A percentile compares a stretch with the other conserved stretches of the same genome.
These are phyloP conservation scores for Wickerhamiella kazuoi DNA, from an alignment of 805 yeast species.

Conservation along the genomic window DNA sequence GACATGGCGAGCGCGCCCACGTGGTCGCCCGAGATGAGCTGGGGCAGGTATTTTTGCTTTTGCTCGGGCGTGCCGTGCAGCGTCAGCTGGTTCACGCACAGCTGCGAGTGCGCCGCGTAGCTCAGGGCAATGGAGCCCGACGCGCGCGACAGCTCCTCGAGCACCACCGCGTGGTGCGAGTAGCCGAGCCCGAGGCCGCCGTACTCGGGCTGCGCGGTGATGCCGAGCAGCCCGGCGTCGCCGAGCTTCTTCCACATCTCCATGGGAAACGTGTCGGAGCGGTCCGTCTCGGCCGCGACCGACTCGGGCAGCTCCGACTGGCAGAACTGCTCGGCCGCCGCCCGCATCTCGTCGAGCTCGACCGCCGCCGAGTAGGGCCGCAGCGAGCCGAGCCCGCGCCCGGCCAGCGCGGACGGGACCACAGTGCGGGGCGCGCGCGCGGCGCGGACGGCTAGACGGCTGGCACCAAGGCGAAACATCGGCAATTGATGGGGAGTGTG, in stretches of 20 bases:
- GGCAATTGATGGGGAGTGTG: too few relatives aligned
- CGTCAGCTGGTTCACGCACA: constrained; percentile 19
- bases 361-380: too few relatives aligned
- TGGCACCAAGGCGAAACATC: too few relatives aligned
- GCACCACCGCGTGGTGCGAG: constrained; percentile 18
- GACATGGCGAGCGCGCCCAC: constrained; percentile 22
- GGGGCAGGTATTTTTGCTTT: constrained; percentile 17
- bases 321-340: constrained; percentile 19
- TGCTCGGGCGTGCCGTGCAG: constrained; percentile 17
- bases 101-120: constrained; percentile 21
- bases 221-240: constrained; percentile 19
- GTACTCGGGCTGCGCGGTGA: constrained; percentile 18
- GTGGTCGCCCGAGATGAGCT: constrained; percentile 16
- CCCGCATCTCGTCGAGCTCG: constrained; percentile 12
- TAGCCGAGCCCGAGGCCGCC: constrained; percentile 20
- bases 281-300: constrained; percentile 17
- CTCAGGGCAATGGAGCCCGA: constrained; percentile 19
- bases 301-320: constrained; percentile 16
- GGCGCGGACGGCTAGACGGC: too few relatives aligned
- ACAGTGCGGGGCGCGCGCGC: too few relatives aligned
- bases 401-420: too few relatives aligned
- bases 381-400: too few relatives aligned
- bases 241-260: constrained; percentile 20
- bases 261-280: constrained; percentile 18
- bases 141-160: constrained; percentile 20